Evolutionary conservation across 2,329 filamentous ascomycete genomes (phyloP).

Genomic region (Beauveria rudraprayagi): DNA sequence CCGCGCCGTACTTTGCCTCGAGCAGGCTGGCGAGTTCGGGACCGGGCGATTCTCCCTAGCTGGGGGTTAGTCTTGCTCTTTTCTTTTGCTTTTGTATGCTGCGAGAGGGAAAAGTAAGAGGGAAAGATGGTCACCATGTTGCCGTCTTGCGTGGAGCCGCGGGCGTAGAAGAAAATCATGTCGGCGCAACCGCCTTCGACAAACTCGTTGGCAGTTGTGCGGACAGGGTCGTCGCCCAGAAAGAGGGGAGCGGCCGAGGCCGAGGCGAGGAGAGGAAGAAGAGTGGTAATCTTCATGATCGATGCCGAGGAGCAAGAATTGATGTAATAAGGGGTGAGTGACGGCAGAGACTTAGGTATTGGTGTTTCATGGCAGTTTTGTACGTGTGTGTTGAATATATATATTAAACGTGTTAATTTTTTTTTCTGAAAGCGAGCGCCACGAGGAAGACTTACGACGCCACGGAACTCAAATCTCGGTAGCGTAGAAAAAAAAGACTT

Average conservation of each 20-base stretch:
- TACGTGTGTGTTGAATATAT: too few relatives aligned
- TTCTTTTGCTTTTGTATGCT: background rate
- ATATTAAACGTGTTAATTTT: too few relatives aligned
- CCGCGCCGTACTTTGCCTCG: slow-evolving; percentile 16
- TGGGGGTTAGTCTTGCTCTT: background rate
- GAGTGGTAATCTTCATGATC: background rate
- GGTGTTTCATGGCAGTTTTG: too few relatives aligned
- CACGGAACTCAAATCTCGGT: too few relatives aligned
- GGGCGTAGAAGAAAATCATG: slow-evolving; percentile 20
- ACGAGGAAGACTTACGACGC: too few relatives aligned
- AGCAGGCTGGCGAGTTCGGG: slow-evolving; percentile 14
- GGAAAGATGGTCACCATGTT: slow-evolving; percentile 13
- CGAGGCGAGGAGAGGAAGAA: background rate
- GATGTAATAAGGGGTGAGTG: background rate
- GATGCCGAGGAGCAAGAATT: background rate
- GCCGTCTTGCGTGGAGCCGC: slow-evolving; percentile 17
- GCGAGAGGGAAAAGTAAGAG: background rate
- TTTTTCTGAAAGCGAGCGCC: too few relatives aligned
- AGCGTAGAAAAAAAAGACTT: background rate
- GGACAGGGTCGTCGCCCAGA: too few relatives aligned
- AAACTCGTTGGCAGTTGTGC: slow-evolving; percentile 18
- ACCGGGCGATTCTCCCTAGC: slow-evolving; percentile 14
- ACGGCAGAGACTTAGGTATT: background rate
- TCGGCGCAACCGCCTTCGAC: slow-evolving; percentile 18
- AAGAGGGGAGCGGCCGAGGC: background rate